Evolutionary conservation across 352 stramenopile species (phyloP).

Genomic region (Thraustochytrium striatum): DNA sequence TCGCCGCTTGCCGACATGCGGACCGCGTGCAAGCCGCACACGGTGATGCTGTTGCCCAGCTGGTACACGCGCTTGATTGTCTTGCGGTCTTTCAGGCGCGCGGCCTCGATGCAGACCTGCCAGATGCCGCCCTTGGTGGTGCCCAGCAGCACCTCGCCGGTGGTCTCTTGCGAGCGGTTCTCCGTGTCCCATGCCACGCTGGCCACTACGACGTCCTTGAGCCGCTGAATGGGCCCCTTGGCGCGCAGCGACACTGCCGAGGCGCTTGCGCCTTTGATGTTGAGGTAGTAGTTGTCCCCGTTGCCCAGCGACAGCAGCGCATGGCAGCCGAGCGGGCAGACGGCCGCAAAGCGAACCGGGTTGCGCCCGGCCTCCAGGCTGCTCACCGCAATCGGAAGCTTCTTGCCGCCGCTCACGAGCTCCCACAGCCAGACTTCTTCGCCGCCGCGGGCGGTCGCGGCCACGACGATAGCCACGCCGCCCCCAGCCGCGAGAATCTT

Average conservation of each 20-base stretch:
- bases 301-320: not conserved
- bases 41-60: constrained; percentile 2
- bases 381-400: constrained; percentile 8
- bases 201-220: constrained; percentile 32
- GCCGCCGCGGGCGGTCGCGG: not conserved
- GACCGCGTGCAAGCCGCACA: not conserved
- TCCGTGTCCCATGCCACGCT: constrained; percentile 28
- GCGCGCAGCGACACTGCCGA: not conserved
- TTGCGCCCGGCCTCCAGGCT: not conserved
- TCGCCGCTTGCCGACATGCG: not conserved
- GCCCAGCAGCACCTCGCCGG: constrained; percentile 1
- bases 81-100: constrained; percentile 21
- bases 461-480: not conserved
- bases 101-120: constrained; percentile 7
- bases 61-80: constrained; percentile 32
- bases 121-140: constrained; percentile 2
- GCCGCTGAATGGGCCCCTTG: constrained; percentile 19
- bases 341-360: constrained; percentile 1
- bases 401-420: not conserved
- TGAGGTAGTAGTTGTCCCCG: constrained; percentile 35
- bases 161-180: not conserved
- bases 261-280: not conserved
- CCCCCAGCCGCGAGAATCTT: not conserved
- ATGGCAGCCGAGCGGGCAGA: constrained; percentile 17
- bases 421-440: constrained; percentile 20